These are phyloP conservation scores for Geranium rotundifolium DNA, from an alignment of 345 rosid genomes.

Conservation along the genomic window DNA sequence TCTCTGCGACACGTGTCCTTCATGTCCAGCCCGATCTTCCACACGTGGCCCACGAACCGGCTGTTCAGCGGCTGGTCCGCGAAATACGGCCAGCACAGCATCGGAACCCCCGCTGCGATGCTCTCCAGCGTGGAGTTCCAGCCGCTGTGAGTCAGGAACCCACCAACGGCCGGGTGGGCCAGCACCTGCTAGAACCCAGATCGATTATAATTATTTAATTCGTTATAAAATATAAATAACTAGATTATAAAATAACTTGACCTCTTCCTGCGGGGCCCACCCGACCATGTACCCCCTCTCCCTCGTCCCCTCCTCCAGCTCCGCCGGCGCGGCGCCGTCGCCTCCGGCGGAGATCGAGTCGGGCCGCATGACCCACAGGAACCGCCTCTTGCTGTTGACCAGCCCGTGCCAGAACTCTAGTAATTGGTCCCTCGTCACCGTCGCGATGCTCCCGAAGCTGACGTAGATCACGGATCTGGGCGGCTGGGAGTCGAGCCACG, in stretches of 20 bases:
- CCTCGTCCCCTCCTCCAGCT: conserved; percentile 15
- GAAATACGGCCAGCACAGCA: conserved; percentile 60
- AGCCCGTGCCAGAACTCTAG: conserved; percentile 23
- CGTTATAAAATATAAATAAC: too few species aligned
- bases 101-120: conserved; percentile 45
- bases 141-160: conserved; percentile 58
- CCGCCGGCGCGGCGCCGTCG: conserved; percentile 6
- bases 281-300: conserved; percentile 17
- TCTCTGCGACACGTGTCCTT: conserved; percentile 44
- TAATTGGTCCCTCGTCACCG: conserved; percentile 8
- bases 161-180: conserved; percentile 40
- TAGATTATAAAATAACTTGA: too few species aligned
- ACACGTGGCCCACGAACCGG: conserved; percentile 40
- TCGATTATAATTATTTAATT: too few species aligned
- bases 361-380: conserved; percentile 25
- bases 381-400: conserved; percentile 12
- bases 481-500: conserved; percentile 26
- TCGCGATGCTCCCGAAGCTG: conserved; percentile 28
- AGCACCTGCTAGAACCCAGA: conserved; percentile 2
- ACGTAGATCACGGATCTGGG: conserved; percentile 25
- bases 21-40: conserved; percentile 61
- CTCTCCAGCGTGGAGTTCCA: conserved; percentile 85
- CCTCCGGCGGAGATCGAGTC: conserved; percentile 2
- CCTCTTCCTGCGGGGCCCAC: conserved; percentile 45
- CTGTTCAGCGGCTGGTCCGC: conserved; percentile 60